A percentile compares a stretch with the other conserved stretches of the same genome.
phyloP scores from a whole-genome alignment of 352 stramenopile genomes.

The Pythium diclinum region DNA sequence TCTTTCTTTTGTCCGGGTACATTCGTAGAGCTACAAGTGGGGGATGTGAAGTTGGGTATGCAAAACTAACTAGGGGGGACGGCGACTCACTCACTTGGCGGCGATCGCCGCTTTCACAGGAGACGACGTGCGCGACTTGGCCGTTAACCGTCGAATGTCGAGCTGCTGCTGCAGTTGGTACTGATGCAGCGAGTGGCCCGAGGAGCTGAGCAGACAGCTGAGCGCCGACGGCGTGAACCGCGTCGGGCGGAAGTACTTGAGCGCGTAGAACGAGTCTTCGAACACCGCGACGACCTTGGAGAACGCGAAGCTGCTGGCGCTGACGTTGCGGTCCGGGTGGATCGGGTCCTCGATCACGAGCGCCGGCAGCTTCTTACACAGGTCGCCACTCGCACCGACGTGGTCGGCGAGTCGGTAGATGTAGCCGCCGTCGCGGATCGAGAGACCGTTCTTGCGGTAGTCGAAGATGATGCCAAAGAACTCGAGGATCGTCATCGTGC shows the following conservation, averaged over 20 bases:
- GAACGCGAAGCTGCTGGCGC: conserved; percentile 84
- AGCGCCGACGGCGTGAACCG: conserved; percentile 76
- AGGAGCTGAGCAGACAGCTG: conserved; percentile 73
- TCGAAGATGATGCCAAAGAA: conserved; percentile 87
- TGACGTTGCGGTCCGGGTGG: conserved; percentile 83
- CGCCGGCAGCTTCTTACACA: conserved; percentile 48
- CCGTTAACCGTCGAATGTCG: conserved; percentile 4
- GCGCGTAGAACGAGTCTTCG: conserved; percentile 82
- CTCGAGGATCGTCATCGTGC: conserved; percentile 77
- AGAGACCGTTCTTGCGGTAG: conserved; percentile 80
- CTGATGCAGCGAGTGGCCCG: conserved; percentile 43
- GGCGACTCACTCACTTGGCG: conserved; percentile 14
- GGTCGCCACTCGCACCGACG: conserved; percentile 31
- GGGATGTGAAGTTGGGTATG: conserved; percentile 2
- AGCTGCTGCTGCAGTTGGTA: conserved; percentile 20
- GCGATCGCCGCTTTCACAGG: conserved; percentile 10
- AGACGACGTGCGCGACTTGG: background rate
- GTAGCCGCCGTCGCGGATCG: conserved; percentile 82
- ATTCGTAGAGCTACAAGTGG: conserved; percentile 26
- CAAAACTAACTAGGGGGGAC: background rate
- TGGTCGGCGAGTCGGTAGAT: conserved; percentile 77
- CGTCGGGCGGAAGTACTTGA: conserved; percentile 78
- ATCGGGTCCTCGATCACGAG: conserved; percentile 90
- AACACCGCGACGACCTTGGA: conserved; percentile 81
- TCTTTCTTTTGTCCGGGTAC: conserved; percentile 12